A percentile compares a stretch with the other conserved stretches of the same genome.
These are phyloP conservation scores for Microcos paniculata DNA, from an alignment of 345 rosid species.

Conservation along the genomic window DNA sequence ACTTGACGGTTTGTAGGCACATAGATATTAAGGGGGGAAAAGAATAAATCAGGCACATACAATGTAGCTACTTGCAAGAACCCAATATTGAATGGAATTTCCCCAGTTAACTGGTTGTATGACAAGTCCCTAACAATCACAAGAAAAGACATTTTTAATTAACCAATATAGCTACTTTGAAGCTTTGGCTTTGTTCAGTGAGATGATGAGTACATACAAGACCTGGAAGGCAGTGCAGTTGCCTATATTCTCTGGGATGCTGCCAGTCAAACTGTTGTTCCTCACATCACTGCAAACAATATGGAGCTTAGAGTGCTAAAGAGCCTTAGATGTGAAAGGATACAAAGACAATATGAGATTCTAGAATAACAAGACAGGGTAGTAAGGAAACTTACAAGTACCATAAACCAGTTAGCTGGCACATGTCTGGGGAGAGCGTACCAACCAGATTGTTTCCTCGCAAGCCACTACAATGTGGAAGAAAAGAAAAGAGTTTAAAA, in stretches of 20 bases:
- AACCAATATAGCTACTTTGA: neutral
- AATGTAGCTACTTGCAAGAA: constrained; percentile 98
- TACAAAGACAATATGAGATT: neutral
- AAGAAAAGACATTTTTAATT: constrained; percentile 8
- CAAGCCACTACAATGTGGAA: constrained; percentile 54
- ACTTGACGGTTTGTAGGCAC: neutral
- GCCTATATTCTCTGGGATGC: constrained; percentile 85
- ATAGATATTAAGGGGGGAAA: neutral
- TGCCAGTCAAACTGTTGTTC: constrained; percentile 95
- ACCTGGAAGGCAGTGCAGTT: constrained; percentile 98
- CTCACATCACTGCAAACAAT: constrained; percentile 65
- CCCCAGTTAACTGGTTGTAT: constrained; percentile 81
- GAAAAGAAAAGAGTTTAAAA: neutral
- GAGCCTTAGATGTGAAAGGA: neutral
- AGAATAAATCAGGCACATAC: constrained; percentile 38
- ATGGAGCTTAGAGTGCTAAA: constrained; percentile 7
- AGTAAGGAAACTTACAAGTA: constrained; percentile 75
- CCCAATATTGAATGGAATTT: constrained; percentile 95
- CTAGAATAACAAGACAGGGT: neutral
- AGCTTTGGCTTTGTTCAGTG: neutral
- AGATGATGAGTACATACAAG: constrained; percentile 64
- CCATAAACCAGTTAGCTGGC: constrained; percentile 95
- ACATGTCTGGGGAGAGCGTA: constrained; percentile 79
- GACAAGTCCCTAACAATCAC: constrained; percentile 77
- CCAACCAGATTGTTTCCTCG: constrained; percentile 95